phyloP scores from a whole-genome alignment of 23 red algal genomes.

The Cyanidiococcus yangmingshanensis region DNA sequence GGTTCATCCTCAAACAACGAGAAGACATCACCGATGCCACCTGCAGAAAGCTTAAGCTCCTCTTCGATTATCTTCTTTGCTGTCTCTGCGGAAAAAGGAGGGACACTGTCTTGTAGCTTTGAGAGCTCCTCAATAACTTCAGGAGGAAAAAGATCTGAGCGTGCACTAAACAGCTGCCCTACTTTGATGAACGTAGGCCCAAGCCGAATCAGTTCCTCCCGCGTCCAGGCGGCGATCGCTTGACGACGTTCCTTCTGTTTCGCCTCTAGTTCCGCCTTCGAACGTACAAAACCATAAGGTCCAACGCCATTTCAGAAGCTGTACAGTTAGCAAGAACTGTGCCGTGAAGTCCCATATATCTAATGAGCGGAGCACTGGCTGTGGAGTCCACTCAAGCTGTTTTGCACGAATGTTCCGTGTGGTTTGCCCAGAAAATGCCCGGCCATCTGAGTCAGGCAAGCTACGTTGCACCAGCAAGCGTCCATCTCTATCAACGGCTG shows the following conservation, averaged over 20 bases:
- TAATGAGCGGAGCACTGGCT: background rate
- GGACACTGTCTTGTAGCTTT: constrained; percentile 63
- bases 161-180: constrained; percentile 60
- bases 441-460: background rate
- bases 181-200: constrained; percentile 31
- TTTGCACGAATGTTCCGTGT: background rate
- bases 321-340: background rate
- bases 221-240: constrained; percentile 21
- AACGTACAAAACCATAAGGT: background rate
- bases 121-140: constrained; percentile 69
- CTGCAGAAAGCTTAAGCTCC: constrained; percentile 35
- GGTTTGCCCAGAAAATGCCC: background rate
- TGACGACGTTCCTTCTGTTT: background rate
- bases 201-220: constrained; percentile 12
- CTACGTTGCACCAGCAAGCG: background rate
- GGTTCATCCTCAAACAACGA: constrained; percentile 60
- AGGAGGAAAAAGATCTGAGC: constrained; percentile 54
- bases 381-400: background rate
- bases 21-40: constrained; percentile 31
- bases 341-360: background rate
- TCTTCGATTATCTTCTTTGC: constrained; percentile 41
- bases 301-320: constrained; percentile 7
- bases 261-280: background rate
- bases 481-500: background rate
- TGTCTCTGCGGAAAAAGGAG: constrained; percentile 39